Conservation (phyloP, 345 rosid genomes). For the Lagerstroemia speciosa region DNA sequence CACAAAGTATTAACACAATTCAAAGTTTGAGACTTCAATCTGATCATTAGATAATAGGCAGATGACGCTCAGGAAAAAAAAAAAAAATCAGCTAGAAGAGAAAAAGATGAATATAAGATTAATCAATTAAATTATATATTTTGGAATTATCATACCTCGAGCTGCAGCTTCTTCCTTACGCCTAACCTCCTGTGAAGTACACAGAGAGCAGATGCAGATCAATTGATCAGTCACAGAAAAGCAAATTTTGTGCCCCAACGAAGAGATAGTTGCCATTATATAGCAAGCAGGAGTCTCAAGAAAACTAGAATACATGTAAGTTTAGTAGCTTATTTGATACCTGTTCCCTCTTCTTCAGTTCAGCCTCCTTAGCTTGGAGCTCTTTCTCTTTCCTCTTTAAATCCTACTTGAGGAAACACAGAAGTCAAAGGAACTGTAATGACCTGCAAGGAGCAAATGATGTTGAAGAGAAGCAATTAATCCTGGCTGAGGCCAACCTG, state of each 20-base stretch:
- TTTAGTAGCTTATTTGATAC: conserved; percentile 21
- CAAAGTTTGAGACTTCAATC: neutral
- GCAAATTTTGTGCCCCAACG: neutral
- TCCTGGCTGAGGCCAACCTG: conserved; percentile 22
- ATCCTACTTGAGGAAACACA: conserved; percentile 34
- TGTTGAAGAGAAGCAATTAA: neutral
- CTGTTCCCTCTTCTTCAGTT: conserved; percentile 81
- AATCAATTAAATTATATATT: neutral
- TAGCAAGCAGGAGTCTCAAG: neutral
- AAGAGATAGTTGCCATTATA: neutral
- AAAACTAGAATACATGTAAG: neutral
- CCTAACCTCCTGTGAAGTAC: conserved; percentile 56
- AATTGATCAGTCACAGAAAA: neutral
- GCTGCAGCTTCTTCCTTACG: conserved; percentile 95
- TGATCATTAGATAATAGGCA: neutral
- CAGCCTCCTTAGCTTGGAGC: conserved; percentile 96
- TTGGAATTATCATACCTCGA: conserved; percentile 36
- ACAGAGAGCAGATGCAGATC: neutral
- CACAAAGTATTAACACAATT: neutral
- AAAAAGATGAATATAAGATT: neutral
- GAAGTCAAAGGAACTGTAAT: neutral
- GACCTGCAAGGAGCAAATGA: neutral
- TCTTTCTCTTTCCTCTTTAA: conserved; percentile 83
- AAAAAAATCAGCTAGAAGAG: neutral
- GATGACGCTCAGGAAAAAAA: neutral